Evolutionary conservation across 106 monocot genomes (phyloP), one percentile per base, ranked within the genome.

Genomic region (Acanthochlamys bracteata): DNA sequence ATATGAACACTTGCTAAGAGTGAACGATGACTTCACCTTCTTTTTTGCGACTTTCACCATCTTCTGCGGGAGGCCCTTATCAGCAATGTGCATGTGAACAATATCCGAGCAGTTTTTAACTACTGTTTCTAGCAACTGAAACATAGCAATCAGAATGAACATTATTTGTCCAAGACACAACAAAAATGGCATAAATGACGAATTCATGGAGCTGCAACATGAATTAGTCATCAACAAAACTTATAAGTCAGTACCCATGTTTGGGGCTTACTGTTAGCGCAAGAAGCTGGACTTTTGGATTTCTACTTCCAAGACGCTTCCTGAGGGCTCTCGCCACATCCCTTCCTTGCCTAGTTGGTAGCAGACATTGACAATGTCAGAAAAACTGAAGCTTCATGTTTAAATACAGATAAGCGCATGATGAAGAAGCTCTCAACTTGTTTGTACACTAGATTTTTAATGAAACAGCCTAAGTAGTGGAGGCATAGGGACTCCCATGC

Each of bases 31-130:
- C 23, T 65, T 21, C 41, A 74, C 74, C 79, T 79, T 79, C 74
- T 79, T 79, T 59, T 70, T 79, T 19, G 69, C 79, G 26, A 79
- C 60, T 64, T 79, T 79, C 65, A 70, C 73, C 79, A 79, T 74
- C 51, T 79, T 59, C 26, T 70, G 73, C 26, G 42, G 46, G 41
- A 79, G 41, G 53, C 64, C 61, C 53, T 40, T 79, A 39, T 79
- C 79, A 14, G 79, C 79, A 66, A 79, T 53, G 39, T 79, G 79
- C 74, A 70, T 74, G 41, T 79, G 79, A 12, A 79, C 70, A 15
- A 74, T 61, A 49, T 79, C 79, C 10, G 69, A 69, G 24, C 79
- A 73, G 60, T 73, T 73, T 17, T 73, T 73, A 33, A 73, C 49
- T 33, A 79, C 46, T 39, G 69, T 79, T 22, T 79, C 79, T 52